Evolutionary conservation across 2,329 filamentous ascomycete species (phyloP), one percentile per base, ranked within the genome.

Genomic region (Trichoderma sp.): DNA sequence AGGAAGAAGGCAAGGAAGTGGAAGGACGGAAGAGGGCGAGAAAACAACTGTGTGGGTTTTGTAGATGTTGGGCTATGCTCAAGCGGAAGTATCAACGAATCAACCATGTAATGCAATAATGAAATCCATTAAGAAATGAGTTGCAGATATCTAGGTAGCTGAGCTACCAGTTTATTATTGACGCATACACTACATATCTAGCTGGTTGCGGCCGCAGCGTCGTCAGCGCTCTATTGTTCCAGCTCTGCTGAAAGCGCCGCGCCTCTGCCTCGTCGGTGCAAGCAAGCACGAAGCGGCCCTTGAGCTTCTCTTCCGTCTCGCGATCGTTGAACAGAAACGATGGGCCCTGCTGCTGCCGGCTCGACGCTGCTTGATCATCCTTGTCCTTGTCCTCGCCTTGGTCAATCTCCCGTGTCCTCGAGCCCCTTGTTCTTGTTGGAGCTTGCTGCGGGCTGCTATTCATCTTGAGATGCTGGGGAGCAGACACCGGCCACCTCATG

Each of bases 201-300:
- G 34, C 59, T 34, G 26, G 56, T 18, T 66, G 28, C 1, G 68
- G 65, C 21, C 71, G 66, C 7, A 58, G 70, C 26, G 66, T 71
- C 7, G 71, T 70, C 5, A 81, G 64, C 58, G 72, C 74, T 30
- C 77, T 77, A 60, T 77, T 74, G 65, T 83, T 82, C 81, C 81
- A 83, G 59, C 71, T 71, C n/a, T 81, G 77, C 55, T 81, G 77
- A 68, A 83, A 83, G 16, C 80, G 75, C 70, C 78, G 75, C 2
- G 80, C 81, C 54, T 80, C 77, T 24, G 70, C 69, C 3, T 76
- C 73, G 37, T 75, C 74, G 18, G 74, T 71, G 67, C 76, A 81
- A 2, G 76, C 74, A 10, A 82, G 58, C 32, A 81, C 70, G 67
- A 81, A 82, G 5, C 78, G 76, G 5, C 73, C 69, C 24, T 65